Evolutionary conservation across 1,139 yeast genomes (phyloP), one percentile per base, ranked within the genome.

Genomic region (Saccharomyces hybrid): DNA sequence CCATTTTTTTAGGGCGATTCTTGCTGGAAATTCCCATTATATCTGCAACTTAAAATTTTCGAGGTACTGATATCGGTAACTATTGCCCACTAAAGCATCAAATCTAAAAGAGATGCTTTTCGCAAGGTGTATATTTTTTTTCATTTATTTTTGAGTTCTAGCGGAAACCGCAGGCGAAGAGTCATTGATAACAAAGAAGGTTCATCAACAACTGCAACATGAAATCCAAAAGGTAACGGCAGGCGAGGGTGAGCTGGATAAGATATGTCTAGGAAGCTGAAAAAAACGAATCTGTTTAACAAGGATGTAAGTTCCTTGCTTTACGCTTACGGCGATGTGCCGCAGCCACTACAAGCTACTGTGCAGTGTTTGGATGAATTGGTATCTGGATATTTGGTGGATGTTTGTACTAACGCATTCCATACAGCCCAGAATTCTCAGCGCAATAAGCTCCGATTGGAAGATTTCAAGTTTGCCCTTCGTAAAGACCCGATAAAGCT

Each of bases 321-420:
- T 56, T 91, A 83, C 65, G 91, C 97, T 0, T 83, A 84, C 67
- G 98, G 98, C 0, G 98, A 91, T 66, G 87, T 84, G 1, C 80
- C 86, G 2, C 82, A 84, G 49, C 95, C 96, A 2, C 76, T 83
- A 32, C 85, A 85, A 34, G 86, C 87, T 54, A 87, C 96, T 0
- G 83, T 88, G 1, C 85, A 84, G 55, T 82, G 88, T 4, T 70
- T 91, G 25, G 98, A 91, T 65, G 98, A 91, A 62, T 78, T 88
- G n/a, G 78, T 91, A 14, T 81, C 86, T 31, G 88, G 86, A 56
- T 91, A 86, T 66, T 73, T 91, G 49, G 79, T 83, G 4, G 91
- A 86, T 63, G 75, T 89, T 58, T 83, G 86, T 63, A 79, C 64
- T 5, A 56, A 60, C 30, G 71, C 72, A 1, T 59, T 75, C 57